Percentiles rank a stretch among this genome's conserved stretches.
Conservation (phyloP, 2,329 filamentous ascomycete genomes). For the Fusarium tricinctum region DNA sequence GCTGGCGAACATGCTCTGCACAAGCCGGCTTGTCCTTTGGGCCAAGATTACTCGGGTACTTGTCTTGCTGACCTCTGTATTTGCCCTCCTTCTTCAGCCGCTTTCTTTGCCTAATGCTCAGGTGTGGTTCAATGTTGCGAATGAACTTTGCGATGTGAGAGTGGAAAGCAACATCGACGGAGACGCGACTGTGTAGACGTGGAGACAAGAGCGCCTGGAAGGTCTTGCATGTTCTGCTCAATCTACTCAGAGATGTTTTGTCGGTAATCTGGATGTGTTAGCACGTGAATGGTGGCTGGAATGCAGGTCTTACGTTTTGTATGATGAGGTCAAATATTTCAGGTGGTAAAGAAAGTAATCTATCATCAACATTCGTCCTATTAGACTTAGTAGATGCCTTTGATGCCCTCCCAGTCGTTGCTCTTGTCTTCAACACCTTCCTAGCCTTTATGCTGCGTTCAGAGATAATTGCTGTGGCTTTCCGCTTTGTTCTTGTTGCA, state of each 20-base stretch:
- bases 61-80: constrained; percentile 28
- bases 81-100: constrained; percentile 33
- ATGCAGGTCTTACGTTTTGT: not conserved
- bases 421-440: too few species aligned
- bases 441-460: too few species aligned
- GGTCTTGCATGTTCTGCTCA: constrained; percentile 35
- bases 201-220: constrained; percentile 26
- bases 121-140: constrained; percentile 31
- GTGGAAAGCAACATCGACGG: constrained; percentile 18
- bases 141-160: constrained; percentile 37
- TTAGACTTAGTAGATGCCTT: too few species aligned
- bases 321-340: not conserved
- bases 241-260: not conserved
- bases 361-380: not conserved
- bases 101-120: constrained; percentile 32
- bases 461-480: too few species aligned
- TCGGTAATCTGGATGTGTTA: not conserved
- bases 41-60: constrained; percentile 13
- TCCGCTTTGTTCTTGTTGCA: too few species aligned
- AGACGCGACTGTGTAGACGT: constrained; percentile 27
- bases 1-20: constrained; percentile 21
- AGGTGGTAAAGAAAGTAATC: not conserved
- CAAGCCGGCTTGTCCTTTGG: constrained; percentile 13
- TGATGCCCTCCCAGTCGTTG: too few species aligned
- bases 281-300: not conserved